Conservation (phyloP, 495 filamentous ascomycete genomes). For the Aspergillus olivimuriae region DNA sequence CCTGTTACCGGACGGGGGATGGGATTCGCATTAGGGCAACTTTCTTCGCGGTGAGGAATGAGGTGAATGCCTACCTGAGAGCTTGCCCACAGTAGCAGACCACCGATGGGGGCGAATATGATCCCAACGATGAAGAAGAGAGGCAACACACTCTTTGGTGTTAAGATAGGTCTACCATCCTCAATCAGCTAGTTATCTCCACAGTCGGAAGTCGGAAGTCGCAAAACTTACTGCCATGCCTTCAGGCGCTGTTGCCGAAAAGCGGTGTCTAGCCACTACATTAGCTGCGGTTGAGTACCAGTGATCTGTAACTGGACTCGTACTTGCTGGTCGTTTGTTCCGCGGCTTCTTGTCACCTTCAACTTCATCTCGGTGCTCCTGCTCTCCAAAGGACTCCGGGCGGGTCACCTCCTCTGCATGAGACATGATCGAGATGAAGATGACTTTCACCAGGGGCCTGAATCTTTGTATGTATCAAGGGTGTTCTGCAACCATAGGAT, state of each 20-base stretch:
- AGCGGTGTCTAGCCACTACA: constrained; percentile 60
- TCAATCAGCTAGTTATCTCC: too few species aligned
- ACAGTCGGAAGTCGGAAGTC: too few species aligned
- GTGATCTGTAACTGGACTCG: too few species aligned
- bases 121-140: constrained; percentile 82
- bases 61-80: constrained; percentile 46
- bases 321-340: constrained; percentile 79
- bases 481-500: too few species aligned
- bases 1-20: too few species aligned
- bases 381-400: constrained; percentile 44
- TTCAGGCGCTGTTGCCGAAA: constrained; percentile 89
- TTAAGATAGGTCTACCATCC: constrained; percentile 69
- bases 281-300: neutral
- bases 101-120: constrained; percentile 84
- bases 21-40: too few species aligned
- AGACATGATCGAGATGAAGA: constrained; percentile 40
- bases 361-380: constrained; percentile 33
- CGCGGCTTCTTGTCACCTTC: constrained; percentile 69
- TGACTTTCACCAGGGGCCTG: too few species aligned
- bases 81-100: constrained; percentile 76
- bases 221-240: constrained; percentile 78
- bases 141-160: constrained; percentile 85
- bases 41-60: neutral
- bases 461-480: too few species aligned
- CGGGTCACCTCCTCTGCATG: constrained; percentile 36